Base-by-base conservation (phyloP, 176 grass and related monocot species). In the Oryza glumipatula region DNA sequence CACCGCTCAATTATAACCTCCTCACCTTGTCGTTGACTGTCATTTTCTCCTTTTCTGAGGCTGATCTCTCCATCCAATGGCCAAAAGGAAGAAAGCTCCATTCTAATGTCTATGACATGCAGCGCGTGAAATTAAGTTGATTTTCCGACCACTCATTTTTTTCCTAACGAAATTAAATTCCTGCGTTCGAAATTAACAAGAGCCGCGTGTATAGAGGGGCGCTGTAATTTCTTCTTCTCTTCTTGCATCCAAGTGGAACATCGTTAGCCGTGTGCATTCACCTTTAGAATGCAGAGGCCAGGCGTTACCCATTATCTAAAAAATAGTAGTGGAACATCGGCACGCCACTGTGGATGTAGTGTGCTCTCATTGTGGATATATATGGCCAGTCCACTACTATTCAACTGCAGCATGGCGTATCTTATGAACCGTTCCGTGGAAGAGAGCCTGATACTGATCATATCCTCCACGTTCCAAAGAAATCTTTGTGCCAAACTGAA, bases 401-500 rank as follows among this genome's bases (percentile, higher is more conserved):
- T 39, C 76, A 86, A 14, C 30, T 47, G 3, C 41, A 21, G 21
- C 30, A 24, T 36, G 69, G 23, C 64, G 46, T 67, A 43, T 74
- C 56, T 24, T 38, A 19, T 69, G 15, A 46, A 54, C 51, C n/a
- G 43, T 73, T 82, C 43, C 45, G 70, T 9, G 36, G 17, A 39
- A 21, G 12, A 19, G 65, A 49, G 16, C 66, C 33, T 61, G 39
- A 24, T 11, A 72, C 33, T 21, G 3, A 80, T 38, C 35, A 38
- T 38, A 38, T 46, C 63, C 63, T 22, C 4, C 56, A 74, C 56
- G 65, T 11, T 9, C 39, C 9, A 70, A 70, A 47, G 35, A 15
- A 85, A 76, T 80, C 77, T 64, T 76, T 70, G 48, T 21, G 70
- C 21, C 72, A 7, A 17, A 30, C 30, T 84, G 39, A 41, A 64